A percentile compares a stretch with the other conserved stretches of the same genome.
Conservation (phyloP, 2,329 filamentous ascomycete genomes). For the Penicillium nordicum region DNA sequence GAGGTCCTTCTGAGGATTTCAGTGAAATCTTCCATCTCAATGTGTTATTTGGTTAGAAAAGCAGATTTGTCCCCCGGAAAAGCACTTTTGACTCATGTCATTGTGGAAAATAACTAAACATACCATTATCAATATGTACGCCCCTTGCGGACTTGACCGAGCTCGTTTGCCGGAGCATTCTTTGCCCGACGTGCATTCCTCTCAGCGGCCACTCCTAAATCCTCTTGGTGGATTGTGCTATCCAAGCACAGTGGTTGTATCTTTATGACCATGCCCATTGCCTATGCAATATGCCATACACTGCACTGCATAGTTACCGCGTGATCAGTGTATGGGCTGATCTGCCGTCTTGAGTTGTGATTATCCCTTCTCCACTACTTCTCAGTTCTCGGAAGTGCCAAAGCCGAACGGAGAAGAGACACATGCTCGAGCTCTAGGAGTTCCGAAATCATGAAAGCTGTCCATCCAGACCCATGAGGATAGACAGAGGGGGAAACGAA, state of each 20-base stretch:
- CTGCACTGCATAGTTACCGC: too few relatives aligned
- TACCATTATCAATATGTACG: background rate
- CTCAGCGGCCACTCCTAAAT: background rate
- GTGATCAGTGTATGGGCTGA: background rate
- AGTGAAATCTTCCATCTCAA: too few relatives aligned
- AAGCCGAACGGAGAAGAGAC: background rate
- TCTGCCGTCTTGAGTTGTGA: background rate
- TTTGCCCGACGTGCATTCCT: background rate
- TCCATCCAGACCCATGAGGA: background rate
- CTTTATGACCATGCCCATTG: background rate
- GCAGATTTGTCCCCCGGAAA: background rate
- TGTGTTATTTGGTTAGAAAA: background rate
- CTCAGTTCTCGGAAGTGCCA: background rate
- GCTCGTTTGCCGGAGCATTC: background rate
- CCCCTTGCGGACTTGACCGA: background rate
- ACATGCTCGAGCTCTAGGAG: background rate
- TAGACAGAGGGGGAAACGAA: background rate
- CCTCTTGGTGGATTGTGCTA: background rate
- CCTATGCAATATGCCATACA: background rate
- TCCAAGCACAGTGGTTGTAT: background rate
- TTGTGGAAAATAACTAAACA: background rate
- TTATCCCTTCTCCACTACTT: background rate
- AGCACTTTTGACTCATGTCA: background rate
- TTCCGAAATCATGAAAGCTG: background rate
- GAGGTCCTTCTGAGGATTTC: too few relatives aligned